Base-by-base conservation (phyloP, 805 yeast genomes). In the Phaffomyces opuntiae region DNA sequence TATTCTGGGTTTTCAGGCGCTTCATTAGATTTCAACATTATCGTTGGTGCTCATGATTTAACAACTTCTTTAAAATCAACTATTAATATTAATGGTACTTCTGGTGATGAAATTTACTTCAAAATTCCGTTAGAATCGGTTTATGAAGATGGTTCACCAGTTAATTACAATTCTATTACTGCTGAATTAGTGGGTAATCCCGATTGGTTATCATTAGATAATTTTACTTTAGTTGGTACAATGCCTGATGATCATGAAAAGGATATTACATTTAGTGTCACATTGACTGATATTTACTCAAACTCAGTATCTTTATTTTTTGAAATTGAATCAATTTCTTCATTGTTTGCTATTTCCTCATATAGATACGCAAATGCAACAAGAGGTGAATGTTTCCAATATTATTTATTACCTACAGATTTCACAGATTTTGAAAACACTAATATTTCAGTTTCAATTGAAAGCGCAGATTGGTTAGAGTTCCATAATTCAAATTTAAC, bases 21-120 rank as follows among this genome's bases (percentile, higher is more conserved):
- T 4, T 79, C 73, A 52, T 81, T 85, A 3, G 66, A 75, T 29
- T 93, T 93, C 67, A 72, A 78, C 49, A 68, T 93, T 34, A 68
- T 83, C 25, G 83, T 91, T 34, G 99, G 99, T 37, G 96, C 95
- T 9, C 96, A 93, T 62, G 82, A 77, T 50, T 72, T 93, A 51
- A 74, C 88, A 35, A 82, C 93, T 1, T 70, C 81, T 21, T 59
- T 80, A 35, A 77, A 84, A 48, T 73, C 74, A 40, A 72, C 78
- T 2, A 65, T 78, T 27, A 63, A 71, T 21, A 70, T 86, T 47
- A 85, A 86, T 54, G 90, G 88, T 3, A 83, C 93, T 7, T 75
- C 73, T 21, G 78, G 80, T 40, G 73, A 77, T 32, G 55, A 63
- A 0, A 72, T 91, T 54, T 57, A 70, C 25, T 72, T 78, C 48